These are phyloP conservation scores for Miscanthus sacchariflorus DNA, from an alignment of 202 grass and related monocot genomes.

Conservation along the genomic window DNA sequence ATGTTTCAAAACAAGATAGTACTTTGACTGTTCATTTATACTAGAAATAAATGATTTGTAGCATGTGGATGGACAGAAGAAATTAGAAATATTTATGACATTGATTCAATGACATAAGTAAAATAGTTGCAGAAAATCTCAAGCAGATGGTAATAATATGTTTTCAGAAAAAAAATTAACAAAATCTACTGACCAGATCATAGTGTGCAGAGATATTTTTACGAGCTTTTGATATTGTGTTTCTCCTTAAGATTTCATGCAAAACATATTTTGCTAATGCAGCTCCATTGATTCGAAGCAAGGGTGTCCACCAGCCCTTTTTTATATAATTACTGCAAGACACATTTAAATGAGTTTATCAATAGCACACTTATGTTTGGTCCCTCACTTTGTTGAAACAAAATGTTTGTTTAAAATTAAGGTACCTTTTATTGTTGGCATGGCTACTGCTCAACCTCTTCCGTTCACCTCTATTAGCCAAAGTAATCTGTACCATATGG, in stretches of 20 bases:
- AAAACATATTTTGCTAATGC: constrained; percentile 60
- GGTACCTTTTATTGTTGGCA: constrained; percentile 3
- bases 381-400: no score
- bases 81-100: background rate
- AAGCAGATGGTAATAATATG: background rate
- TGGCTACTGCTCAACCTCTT: background rate
- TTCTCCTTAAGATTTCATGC: constrained; percentile 48
- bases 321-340: background rate
- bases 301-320: constrained; percentile 52
- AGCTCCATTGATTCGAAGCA: constrained; percentile 50
- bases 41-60: background rate
- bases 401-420: background rate
- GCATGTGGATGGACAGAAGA: background rate
- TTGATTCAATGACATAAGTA: background rate
- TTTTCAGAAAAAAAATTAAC: background rate
- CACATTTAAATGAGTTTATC: background rate
- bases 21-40: background rate
- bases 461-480: background rate
- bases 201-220: constrained; percentile 37
- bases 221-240: constrained; percentile 60
- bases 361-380: background rate
- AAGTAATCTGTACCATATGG: background rate
- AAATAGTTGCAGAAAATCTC: background rate
- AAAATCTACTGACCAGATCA: constrained; percentile 17
- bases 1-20: background rate